phyloP scores from a whole-genome alignment of 371 early-diverging fungal genomes.

The Massospora cicadina region DNA sequence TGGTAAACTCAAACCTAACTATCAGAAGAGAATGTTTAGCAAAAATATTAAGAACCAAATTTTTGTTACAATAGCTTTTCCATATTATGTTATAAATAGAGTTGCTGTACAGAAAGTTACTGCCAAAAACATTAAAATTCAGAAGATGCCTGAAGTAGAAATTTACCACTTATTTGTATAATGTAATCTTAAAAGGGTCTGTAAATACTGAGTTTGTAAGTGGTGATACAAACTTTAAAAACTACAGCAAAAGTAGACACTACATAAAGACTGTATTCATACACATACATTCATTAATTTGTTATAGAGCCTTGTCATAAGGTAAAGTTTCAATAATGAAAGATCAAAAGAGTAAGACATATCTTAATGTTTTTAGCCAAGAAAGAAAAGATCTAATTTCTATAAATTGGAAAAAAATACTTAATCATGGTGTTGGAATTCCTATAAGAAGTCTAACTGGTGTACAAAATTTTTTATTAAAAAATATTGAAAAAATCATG shows the following conservation, averaged over 20 bases:
- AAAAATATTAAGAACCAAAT: neutral
- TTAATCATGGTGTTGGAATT: constrained; percentile 4
- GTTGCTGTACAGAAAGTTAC: neutral
- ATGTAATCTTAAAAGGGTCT: neutral
- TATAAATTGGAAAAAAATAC: neutral
- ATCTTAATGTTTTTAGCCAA: neutral
- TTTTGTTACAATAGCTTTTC: neutral
- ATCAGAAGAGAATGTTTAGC: neutral
- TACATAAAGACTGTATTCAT: neutral
- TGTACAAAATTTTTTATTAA: neutral
- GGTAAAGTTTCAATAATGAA: neutral
- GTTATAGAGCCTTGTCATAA: neutral
- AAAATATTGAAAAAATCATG: neutral
- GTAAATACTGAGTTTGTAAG: neutral
- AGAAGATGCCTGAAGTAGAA: neutral
- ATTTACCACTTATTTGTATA: neutral
- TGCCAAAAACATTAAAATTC: neutral
- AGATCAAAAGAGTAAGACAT: neutral
- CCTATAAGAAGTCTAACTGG: neutral
- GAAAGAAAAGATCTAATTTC: neutral
- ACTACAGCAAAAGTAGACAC: neutral
- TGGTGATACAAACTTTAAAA: neutral
- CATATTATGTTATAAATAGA: constrained; percentile 2
- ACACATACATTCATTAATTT: constrained; percentile 5
- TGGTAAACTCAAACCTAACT: neutral